These are phyloP conservation scores for Mortierella sp. DNA, from an alignment of 371 early-diverging fungal species.

Conservation along the genomic window DNA sequence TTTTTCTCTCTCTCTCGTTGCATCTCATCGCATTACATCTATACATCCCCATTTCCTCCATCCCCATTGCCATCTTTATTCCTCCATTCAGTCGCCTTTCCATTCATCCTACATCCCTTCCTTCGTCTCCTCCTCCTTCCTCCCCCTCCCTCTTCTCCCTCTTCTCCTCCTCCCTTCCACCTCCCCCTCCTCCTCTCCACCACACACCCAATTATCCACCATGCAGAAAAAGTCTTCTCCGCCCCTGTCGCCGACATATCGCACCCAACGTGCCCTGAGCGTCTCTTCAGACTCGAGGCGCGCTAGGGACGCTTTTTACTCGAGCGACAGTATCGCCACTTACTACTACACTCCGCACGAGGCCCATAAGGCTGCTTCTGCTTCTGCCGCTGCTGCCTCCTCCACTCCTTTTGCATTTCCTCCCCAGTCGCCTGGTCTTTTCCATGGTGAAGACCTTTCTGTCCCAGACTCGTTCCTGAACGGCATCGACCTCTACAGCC, in stretches of 20 bases:
- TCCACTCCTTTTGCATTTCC: conserved; percentile 1
- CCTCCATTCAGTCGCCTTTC: not conserved
- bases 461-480: conserved; percentile 2
- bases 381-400: not conserved
- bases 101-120: not conserved
- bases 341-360: not conserved
- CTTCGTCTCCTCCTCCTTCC: not conserved
- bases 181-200: not conserved
- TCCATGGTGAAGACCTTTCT: not conserved
- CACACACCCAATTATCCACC: conserved; percentile 4
- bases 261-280: conserved; percentile 39
- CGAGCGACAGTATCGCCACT: conserved; percentile 3
- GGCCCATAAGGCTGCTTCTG: not conserved
- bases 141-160: not conserved
- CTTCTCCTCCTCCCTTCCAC: not conserved
- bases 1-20: too few relatives aligned
- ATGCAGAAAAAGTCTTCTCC: not conserved
- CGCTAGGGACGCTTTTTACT: conserved; percentile 1
- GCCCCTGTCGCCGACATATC: conserved; percentile 6
- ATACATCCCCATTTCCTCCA: not conserved
- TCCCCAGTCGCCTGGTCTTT: not conserved
- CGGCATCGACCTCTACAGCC: conserved; percentile 32
- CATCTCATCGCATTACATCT: too few relatives aligned
- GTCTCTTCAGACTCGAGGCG: conserved; percentile 26
- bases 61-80: not conserved